phyloP scores from a whole-genome alignment of 306 rosid species.

The Pyrus pyrifolia region DNA sequence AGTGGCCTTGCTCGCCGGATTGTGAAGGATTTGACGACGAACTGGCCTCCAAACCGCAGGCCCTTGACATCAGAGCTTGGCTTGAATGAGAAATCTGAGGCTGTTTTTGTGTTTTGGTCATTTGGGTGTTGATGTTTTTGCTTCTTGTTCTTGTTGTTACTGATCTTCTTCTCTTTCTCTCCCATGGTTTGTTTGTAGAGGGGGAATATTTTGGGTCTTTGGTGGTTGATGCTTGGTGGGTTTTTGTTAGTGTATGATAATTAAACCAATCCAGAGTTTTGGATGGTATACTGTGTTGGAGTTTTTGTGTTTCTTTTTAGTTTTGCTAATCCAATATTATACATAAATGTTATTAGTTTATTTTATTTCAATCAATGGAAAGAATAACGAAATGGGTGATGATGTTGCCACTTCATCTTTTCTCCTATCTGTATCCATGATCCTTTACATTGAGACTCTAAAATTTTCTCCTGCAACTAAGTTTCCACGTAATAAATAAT shows the following conservation, averaged over 20 bases:
- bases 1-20: slow-evolving; percentile 69
- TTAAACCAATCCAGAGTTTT: slow-evolving; percentile 14
- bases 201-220: not conserved
- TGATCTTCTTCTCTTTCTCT: slow-evolving; percentile 46
- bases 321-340: not conserved
- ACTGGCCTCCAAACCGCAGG: slow-evolving; percentile 88
- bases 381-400: not conserved
- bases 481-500: not conserved
- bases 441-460: not conserved
- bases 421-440: not conserved
- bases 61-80: slow-evolving; percentile 85
- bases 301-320: slow-evolving; percentile 3
- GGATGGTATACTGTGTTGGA: slow-evolving; percentile 1
- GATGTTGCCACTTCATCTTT: slow-evolving; percentile 8
- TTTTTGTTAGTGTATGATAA: slow-evolving; percentile 25
- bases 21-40: slow-evolving; percentile 90
- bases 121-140: slow-evolving; percentile 87
- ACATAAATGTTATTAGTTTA: not conserved
- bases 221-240: slow-evolving; percentile 14
- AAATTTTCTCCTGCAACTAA: not conserved
- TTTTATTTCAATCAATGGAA: not conserved
- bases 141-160: slow-evolving; percentile 55
- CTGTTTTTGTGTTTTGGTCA: slow-evolving; percentile 56
- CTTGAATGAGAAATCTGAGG: slow-evolving; percentile 89
- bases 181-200: slow-evolving; percentile 33